A percentile compares a stretch with the other conserved stretches of the same genome.
Evolutionary conservation across 495 filamentous ascomycete species (phyloP).

Genomic region (Aspergillus asperescens): DNA sequence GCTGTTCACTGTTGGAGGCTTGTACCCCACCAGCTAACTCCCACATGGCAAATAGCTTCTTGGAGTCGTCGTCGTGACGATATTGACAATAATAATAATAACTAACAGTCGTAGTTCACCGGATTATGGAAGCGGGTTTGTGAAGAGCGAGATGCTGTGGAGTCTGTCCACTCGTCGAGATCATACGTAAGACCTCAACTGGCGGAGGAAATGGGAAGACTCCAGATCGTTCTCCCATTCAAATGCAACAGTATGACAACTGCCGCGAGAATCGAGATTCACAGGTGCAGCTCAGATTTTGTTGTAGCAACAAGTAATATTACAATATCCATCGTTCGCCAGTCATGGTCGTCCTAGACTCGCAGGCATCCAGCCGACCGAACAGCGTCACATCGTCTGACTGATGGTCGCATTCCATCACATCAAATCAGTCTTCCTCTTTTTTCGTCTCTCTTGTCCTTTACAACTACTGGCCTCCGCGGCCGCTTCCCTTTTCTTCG

Average conservation of each 20-base stretch:
- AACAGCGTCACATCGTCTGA: conserved; percentile 27
- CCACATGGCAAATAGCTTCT: conserved; percentile 14
- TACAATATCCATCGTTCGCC: no score
- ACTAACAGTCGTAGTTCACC: no score
- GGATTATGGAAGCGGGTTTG: neutral
- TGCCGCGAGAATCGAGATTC: conserved; percentile 1
- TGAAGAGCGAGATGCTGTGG: neutral
- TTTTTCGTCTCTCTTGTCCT: conserved; percentile 1
- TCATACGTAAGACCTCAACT: neutral
- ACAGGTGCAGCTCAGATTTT: neutral
- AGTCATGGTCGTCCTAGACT: conserved; percentile 9
- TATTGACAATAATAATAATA: neutral
- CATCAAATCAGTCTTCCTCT: conserved; percentile 10
- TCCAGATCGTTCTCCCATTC: neutral
- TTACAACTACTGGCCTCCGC: neutral
- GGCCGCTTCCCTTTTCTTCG: conserved; percentile 5
- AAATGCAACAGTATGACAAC: neutral
- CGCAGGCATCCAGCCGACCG: conserved; percentile 14
- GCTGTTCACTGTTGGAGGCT: neutral
- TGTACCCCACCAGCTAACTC: conserved; percentile 8
- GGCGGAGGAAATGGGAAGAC: conserved; percentile 11
- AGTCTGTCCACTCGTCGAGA: no score
- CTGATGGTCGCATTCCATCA: conserved; percentile 26
- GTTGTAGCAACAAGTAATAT: conserved; percentile 2
- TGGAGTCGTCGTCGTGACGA: neutral